Evolutionary conservation across 352 stramenopile genomes (phyloP).

Genomic region (Phytopythium chamaehyphon): DNA sequence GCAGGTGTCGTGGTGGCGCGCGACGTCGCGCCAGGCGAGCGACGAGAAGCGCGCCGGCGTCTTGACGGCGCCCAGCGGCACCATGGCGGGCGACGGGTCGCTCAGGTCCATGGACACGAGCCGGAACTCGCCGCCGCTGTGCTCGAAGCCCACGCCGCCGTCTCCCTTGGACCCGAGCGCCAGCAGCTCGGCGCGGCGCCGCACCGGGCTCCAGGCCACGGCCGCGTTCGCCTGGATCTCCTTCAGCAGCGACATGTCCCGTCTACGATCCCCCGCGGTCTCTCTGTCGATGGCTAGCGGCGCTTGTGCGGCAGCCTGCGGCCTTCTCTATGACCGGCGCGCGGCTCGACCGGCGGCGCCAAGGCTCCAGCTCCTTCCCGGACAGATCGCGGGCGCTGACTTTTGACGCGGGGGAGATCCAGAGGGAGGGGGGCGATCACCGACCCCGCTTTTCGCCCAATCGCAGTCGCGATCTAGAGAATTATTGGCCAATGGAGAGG

Average conservation of each 20-base stretch:
- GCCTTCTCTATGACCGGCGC: no score
- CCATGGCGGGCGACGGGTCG: slow-evolving; percentile 57
- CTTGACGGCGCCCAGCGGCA: slow-evolving; percentile 85
- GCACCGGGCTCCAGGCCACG: slow-evolving; percentile 86
- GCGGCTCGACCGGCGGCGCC: neutral
- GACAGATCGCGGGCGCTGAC: neutral
- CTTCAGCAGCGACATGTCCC: slow-evolving; percentile 86
- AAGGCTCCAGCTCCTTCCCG: no score
- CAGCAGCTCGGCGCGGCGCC: slow-evolving; percentile 69
- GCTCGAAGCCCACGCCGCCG: slow-evolving; percentile 95
- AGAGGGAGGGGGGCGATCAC: neutral
- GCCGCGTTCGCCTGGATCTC: slow-evolving; percentile 88
- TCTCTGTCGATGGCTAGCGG: slow-evolving; percentile 7
- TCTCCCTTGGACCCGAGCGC: slow-evolving; percentile 93
- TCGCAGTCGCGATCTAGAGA: neutral
- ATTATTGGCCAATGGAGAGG: neutral
- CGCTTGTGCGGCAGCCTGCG: no score
- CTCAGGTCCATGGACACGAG: slow-evolving; percentile 93
- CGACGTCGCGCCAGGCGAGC: slow-evolving; percentile 90
- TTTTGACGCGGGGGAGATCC: neutral
- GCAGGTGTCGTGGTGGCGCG: slow-evolving; percentile 67
- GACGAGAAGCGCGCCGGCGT: slow-evolving; percentile 91
- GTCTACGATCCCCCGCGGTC: slow-evolving; percentile 7
- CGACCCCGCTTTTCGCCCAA: slow-evolving; percentile 7
- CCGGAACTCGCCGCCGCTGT: slow-evolving; percentile 96